phyloP scores from a whole-genome alignment of 306 rosid genomes.

The Quercus rubra region DNA sequence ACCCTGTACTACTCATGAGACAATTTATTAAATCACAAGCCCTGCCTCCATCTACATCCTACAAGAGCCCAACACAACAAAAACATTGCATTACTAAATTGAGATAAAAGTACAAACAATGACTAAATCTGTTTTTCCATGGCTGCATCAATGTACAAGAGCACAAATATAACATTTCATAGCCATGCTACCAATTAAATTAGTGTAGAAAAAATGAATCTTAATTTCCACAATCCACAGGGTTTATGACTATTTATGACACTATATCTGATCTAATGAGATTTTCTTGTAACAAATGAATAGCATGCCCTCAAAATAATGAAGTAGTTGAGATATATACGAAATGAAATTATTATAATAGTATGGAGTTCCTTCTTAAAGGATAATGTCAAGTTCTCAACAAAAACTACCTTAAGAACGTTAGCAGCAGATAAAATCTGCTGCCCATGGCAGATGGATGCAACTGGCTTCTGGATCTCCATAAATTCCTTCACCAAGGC shows the following conservation, averaged over 20 bases:
- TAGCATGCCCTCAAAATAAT: not conserved
- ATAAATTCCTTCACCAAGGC: conserved; percentile 39
- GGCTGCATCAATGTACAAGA: not conserved
- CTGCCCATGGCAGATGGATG: conserved; percentile 69
- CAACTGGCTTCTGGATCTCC: conserved; percentile 48
- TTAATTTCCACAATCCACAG: not conserved
- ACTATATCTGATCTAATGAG: not conserved
- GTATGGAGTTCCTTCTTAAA: not conserved
- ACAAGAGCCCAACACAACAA: too few relatives aligned
- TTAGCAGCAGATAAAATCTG: conserved; percentile 81
- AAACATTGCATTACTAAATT: too few relatives aligned
- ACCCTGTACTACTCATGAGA: too few relatives aligned
- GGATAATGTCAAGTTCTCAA: not conserved
- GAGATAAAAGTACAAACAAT: too few relatives aligned
- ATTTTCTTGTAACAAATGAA: not conserved
- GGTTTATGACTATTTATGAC: not conserved
- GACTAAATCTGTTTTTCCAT: too few relatives aligned
- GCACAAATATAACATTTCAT: not conserved
- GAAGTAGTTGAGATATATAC: not conserved
- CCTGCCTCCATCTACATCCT: too few relatives aligned
- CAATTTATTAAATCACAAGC: too few relatives aligned
- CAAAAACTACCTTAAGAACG: conserved; percentile 64
- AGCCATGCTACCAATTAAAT: not conserved
- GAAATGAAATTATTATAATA: not conserved
- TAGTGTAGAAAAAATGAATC: not conserved